phyloP scores from a whole-genome alignment of 1,284 basidiomycete genomes.

The Inonotus hispidus region DNA sequence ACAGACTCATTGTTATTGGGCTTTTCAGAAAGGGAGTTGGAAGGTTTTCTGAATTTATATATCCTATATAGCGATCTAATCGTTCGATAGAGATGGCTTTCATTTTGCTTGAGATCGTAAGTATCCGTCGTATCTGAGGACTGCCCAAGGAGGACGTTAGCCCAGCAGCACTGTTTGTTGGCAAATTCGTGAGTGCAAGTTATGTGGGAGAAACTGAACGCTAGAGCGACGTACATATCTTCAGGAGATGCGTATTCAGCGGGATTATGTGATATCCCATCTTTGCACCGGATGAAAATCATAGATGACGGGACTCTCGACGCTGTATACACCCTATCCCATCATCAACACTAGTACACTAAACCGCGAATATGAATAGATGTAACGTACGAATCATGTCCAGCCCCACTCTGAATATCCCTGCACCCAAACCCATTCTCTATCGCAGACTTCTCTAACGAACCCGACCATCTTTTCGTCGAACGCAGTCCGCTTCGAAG shows the following conservation, averaged over 20 bases:
- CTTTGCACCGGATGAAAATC: slow-evolving; percentile 26
- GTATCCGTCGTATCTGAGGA: slow-evolving; percentile 12
- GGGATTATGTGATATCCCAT: slow-evolving; percentile 25
- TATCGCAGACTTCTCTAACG: slow-evolving; percentile 19
- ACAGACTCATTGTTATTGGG: too few relatives aligned
- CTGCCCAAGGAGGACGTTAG: slow-evolving; percentile 15
- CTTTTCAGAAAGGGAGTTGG: too few relatives aligned
- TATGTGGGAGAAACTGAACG: neutral
- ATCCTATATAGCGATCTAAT: too few relatives aligned
- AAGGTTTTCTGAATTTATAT: too few relatives aligned
- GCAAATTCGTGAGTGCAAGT: too few relatives aligned
- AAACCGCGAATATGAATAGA: neutral
- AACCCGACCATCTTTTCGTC: slow-evolving; percentile 19
- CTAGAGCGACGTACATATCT: slow-evolving; percentile 18
- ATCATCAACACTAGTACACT: neutral
- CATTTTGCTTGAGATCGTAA: neutral
- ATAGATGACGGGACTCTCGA: slow-evolving; percentile 24
- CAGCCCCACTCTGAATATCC: slow-evolving; percentile 23
- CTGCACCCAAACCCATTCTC: slow-evolving; percentile 14
- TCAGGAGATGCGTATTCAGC: slow-evolving; percentile 22
- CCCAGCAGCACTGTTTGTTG: slow-evolving; percentile 10
- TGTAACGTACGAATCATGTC: slow-evolving; percentile 22
- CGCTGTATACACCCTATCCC: slow-evolving; percentile 20
- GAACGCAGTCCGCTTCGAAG: slow-evolving; percentile 19
- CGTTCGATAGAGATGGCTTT: neutral